Conservation (phyloP, 768 basidiomycete species). For the Russula sp. region DNA sequence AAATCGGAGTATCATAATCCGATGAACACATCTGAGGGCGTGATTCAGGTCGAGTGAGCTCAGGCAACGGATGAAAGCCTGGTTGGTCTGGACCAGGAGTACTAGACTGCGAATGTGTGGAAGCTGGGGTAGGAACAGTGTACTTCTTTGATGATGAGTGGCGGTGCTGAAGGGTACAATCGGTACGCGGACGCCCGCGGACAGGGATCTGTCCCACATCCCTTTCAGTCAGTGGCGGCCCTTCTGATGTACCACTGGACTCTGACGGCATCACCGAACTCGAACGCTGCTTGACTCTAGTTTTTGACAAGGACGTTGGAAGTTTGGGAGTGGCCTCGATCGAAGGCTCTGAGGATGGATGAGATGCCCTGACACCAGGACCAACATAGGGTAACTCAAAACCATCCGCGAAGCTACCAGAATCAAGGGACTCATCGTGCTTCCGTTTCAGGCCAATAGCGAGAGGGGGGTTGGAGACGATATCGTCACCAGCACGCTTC, state of each 20-base stretch:
- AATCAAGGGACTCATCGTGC: constrained; percentile 35
- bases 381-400: constrained; percentile 41
- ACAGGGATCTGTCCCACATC: constrained; percentile 9
- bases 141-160: constrained; percentile 8
- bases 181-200: constrained; percentile 17
- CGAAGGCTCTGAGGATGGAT: background rate
- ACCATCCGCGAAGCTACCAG: constrained; percentile 21
- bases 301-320: background rate
- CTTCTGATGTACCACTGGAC: background rate
- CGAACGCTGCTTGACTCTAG: constrained; percentile 9
- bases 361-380: constrained; percentile 25
- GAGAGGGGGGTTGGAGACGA: constrained; percentile 17
- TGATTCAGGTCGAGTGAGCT: constrained; percentile 8
- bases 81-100: constrained; percentile 10
- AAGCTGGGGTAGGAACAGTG: background rate
- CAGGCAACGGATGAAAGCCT: constrained; percentile 3
- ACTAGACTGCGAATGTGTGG: constrained; percentile 12
- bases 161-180: constrained; percentile 4
- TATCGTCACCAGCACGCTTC: constrained; percentile 23
- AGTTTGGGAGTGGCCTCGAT: constrained; percentile 5
- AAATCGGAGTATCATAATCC: constrained; percentile 10
- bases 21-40: constrained; percentile 3
- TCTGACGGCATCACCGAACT: background rate
- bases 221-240: background rate
- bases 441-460: constrained; percentile 38